These are phyloP conservation scores for Tolypocladium ovalisporum DNA, from an alignment of 2,329 filamentous ascomycete genomes.

Conservation along the genomic window DNA sequence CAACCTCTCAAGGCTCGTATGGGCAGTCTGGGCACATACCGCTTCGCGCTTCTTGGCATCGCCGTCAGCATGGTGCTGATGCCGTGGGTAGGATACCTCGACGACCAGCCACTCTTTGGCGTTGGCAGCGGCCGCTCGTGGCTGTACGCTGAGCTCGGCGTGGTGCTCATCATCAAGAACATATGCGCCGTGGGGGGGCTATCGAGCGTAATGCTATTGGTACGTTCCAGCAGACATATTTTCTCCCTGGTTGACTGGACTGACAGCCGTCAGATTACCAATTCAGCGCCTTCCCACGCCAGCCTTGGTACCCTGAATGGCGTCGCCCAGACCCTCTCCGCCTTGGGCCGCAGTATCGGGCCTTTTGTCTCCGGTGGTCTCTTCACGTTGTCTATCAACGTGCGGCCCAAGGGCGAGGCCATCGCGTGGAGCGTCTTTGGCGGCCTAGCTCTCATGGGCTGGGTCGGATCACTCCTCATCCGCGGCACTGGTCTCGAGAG, in stretches of 20 bases:
- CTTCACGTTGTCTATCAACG: constrained; percentile 65
- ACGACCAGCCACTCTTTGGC: constrained; percentile 43
- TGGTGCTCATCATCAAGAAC: constrained; percentile 77
- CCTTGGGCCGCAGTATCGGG: constrained; percentile 76
- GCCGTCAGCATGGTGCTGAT: constrained; percentile 75
- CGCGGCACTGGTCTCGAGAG: constrained; percentile 51
- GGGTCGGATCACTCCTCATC: constrained; percentile 69
- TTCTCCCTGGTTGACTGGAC: background rate
- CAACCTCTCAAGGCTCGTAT: constrained; percentile 65
- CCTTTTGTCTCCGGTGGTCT: constrained; percentile 81
- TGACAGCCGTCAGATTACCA: constrained; percentile 61
- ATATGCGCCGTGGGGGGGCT: constrained; percentile 81
- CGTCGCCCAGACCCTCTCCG: constrained; percentile 85
- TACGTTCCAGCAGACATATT: constrained; percentile 30
- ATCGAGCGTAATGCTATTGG: constrained; percentile 78
- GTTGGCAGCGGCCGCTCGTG: constrained; percentile 53
- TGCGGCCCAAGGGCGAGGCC: constrained; percentile 71
- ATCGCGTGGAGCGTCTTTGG: constrained; percentile 83
- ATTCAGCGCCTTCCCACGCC: constrained; percentile 76
- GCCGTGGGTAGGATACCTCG: constrained; percentile 77
- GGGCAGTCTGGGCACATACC: constrained; percentile 80
- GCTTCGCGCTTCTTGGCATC: constrained; percentile 66
- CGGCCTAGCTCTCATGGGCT: constrained; percentile 70
- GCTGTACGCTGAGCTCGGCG: constrained; percentile 72
- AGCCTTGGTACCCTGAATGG: constrained; percentile 87